Evolutionary conservation across 2,329 filamentous ascomycete species (phyloP).

Genomic region (Alternaria consortialis): DNA sequence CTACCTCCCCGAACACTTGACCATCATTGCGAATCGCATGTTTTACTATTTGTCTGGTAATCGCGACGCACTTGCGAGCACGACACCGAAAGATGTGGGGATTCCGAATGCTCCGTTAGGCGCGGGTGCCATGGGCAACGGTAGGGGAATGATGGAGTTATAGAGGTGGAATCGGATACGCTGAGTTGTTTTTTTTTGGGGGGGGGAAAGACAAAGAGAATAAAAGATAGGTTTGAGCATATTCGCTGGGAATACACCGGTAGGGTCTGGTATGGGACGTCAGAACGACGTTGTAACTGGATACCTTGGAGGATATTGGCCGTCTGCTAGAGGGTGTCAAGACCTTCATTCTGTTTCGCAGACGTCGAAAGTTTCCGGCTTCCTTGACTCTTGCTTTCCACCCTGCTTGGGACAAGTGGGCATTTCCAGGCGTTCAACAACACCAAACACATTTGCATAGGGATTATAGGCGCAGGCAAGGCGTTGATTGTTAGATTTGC

Average conservation of each 20-base stretch:
- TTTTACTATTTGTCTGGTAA: constrained; percentile 97
- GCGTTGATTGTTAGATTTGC: neutral
- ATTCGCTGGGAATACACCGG: neutral
- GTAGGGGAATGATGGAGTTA: constrained; percentile 35
- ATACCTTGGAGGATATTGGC: neutral
- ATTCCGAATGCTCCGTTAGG: constrained; percentile 18
- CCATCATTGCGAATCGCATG: constrained; percentile 80
- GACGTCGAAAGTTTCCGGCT: no score
- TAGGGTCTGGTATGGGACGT: neutral
- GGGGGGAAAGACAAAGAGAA: no score
- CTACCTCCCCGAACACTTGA: constrained; percentile 92
- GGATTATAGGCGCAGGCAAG: neutral
- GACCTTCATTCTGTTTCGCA: neutral
- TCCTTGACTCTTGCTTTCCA: no score
- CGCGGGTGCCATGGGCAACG: constrained; percentile 17
- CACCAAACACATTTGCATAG: neutral
- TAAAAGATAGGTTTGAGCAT: neutral
- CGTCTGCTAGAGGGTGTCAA: neutral
- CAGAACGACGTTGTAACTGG: neutral
- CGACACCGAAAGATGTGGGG: constrained; percentile 22
- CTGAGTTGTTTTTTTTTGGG: neutral
- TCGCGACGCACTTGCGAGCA: constrained; percentile 50
- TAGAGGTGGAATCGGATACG: constrained; percentile 6
- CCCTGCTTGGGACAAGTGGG: no score
- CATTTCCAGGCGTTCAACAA: neutral